These are phyloP conservation scores for Kwoniella botswanensis DNA, from an alignment of 768 basidiomycete genomes.

Conservation along the genomic window DNA sequence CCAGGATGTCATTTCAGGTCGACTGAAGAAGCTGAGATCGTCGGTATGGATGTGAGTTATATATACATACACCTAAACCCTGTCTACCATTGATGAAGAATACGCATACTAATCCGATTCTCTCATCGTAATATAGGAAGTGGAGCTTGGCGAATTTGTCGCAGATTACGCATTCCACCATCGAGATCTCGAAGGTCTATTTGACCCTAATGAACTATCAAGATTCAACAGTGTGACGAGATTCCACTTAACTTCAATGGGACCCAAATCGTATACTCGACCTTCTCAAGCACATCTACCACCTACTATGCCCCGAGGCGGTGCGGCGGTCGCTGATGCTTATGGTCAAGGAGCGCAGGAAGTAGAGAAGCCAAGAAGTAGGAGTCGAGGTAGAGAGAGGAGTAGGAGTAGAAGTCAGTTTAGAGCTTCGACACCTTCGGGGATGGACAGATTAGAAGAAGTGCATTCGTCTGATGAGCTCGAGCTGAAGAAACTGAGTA, in stretches of 20 bases:
- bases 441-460: slow-evolving; percentile 20
- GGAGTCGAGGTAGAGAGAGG: slow-evolving; percentile 3
- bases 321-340: slow-evolving; percentile 7
- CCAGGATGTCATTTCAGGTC: slow-evolving; percentile 74
- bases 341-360: not conserved
- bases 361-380: slow-evolving; percentile 11
- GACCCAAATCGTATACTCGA: slow-evolving; percentile 9
- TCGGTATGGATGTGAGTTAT: slow-evolving; percentile 72
- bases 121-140: slow-evolving; percentile 34
- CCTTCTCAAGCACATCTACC: slow-evolving; percentile 10
- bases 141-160: slow-evolving; percentile 55
- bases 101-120: slow-evolving; percentile 59
- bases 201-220: slow-evolving; percentile 24
- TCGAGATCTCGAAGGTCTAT: slow-evolving; percentile 54
- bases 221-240: slow-evolving; percentile 18
- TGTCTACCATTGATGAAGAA: not conserved
- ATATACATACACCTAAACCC: not conserved
- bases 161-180: slow-evolving; percentile 56
- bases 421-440: slow-evolving; percentile 11
- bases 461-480: slow-evolving; percentile 17
- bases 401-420: slow-evolving; percentile 7
- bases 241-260: slow-evolving; percentile 21
- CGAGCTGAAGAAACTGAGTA: slow-evolving; percentile 6
- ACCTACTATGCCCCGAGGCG: slow-evolving; percentile 23
- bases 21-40: slow-evolving; percentile 61